A percentile compares a stretch with the other conserved stretches of the same genome.
Evolutionary conservation across 352 stramenopile genomes (phyloP).

Genomic region (Thraustochytrium striatum): DNA sequence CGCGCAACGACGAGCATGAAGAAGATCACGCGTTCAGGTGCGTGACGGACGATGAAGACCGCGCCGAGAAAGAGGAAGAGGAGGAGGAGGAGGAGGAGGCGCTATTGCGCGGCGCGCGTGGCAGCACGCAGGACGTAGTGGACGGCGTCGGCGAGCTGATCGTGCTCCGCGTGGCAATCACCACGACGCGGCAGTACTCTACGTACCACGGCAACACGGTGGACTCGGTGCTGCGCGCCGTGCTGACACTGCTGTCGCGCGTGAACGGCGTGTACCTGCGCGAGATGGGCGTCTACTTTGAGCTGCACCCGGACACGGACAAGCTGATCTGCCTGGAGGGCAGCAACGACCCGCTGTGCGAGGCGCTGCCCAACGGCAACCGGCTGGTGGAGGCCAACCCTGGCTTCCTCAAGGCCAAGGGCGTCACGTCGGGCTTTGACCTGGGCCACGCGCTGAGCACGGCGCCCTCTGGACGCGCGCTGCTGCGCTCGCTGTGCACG

Average conservation of each 20-base stretch:
- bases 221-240: not conserved
- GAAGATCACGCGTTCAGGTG: no score
- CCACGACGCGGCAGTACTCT: not conserved
- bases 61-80: no score
- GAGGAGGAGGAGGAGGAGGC: no score
- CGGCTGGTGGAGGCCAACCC: conserved; percentile 19
- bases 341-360: not conserved
- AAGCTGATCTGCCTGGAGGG: conserved; percentile 18
- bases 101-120: no score
- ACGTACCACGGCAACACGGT: conserved; percentile 7
- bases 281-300: conserved; percentile 44
- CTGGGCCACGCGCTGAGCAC: conserved; percentile 30
- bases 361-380: not conserved
- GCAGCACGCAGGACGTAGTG: no score
- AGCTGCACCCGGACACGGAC: conserved; percentile 3
- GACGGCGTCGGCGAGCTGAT: no score
- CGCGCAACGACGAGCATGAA: no score
- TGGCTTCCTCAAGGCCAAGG: not conserved
- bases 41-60: no score
- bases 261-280: conserved; percentile 47
- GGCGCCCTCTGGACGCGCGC: not conserved
- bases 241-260: conserved; percentile 8
- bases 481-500: not conserved
- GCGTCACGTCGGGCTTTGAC: conserved; percentile 15
- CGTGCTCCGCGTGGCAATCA: conserved; percentile 24